Evolutionary conservation across 495 filamentous ascomycete genomes (phyloP), one percentile per base, ranked within the genome.

Genomic region (Ascobolus immersus): DNA sequence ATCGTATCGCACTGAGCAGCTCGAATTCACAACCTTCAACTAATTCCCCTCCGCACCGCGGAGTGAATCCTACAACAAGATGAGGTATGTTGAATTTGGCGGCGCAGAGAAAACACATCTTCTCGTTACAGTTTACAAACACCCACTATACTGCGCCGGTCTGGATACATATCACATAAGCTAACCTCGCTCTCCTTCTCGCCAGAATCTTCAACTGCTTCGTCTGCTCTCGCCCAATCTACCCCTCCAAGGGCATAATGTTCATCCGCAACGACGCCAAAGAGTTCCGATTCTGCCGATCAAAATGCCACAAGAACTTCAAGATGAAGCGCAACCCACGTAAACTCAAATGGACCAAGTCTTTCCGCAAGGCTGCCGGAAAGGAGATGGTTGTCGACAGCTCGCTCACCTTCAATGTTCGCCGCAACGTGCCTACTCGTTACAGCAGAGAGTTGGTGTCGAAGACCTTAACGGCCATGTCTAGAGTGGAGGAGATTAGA

Each of bases 291-390:
- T 66, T 67, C 64, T 90, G 79, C 61, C 64, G 79, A 27, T 70
- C 62, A 39, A 93, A 92, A 63, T 92, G 82, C 62, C 79, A 90
- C 57, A 78, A 81, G 60, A 89, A 89, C 61, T 92, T 93, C 69
- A 91, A 92, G 60, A 91, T 90, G 79, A 92, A 93, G 71, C 71
- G 86, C 13, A 71, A 71, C 52, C 65, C 65, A 29, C 59, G 64
- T 39, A 71, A 75, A 55, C 62, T 90, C 49, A 77, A 76, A 54
- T 90, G 78, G 79, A 90, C 79, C 32, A 81, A 81, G 61, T 62
- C 68, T 38, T 70, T 69, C 54, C 73, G 79, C 54, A 71, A 76
- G 52, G 67, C 71, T 31, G 64, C 64, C 39, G 77, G 76, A 49
- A 80, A 81, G 54, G 78, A 92, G 55, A 82, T 92, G 73, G 71